Evolutionary conservation across 2,329 filamentous ascomycete genomes (phyloP), one percentile per base, ranked within the genome.

Genomic region (Pseudocercospora vitis): DNA sequence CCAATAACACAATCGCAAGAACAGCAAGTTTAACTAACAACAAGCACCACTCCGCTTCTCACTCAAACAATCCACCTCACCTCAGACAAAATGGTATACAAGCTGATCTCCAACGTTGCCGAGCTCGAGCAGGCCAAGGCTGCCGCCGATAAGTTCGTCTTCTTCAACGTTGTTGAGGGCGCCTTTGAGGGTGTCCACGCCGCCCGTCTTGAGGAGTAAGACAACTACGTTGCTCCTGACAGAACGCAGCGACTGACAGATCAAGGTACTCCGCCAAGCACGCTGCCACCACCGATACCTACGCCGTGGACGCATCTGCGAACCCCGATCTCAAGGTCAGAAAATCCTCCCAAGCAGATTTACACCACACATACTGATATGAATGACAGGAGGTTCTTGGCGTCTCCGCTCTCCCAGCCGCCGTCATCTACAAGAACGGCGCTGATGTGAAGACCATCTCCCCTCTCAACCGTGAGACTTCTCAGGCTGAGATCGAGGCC

Each of bases 371-470:
- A 7, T 23, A 24, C 37, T 42, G n/a, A 42, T 21, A 14, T 12
- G 24, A 9, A 26, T 21, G 2, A 23, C 12, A 42, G 37, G 9
- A 18, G 4, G 37, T 21, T 42, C 37, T 42, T 21, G 37, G 37
- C 19, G 37, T 42, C 12, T 18, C 21, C 14, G 19, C 37, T 16
- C 37, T 42, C 37, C 37, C 37, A 42, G 37, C 37, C 24, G 37
- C 37, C 19, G 37, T 42, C 37, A 42, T 42, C 37, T 42, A 42
- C 37, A 42, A 42, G 21, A 42, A 42, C 37, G 37, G 37, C 37
- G 37, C 21, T 42, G 37, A 24, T 21, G 37, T 42, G 18, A 42
- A 42, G 37, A 42, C 19, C 37, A 42, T 42, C 19, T 42, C 37
- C 24, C 37, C 37, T 26, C 37, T 42, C 37, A 42, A 42, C 37